These are phyloP conservation scores for Globisporangium radiosum DNA, from an alignment of 352 stramenopile species.

Conservation along the genomic window DNA sequence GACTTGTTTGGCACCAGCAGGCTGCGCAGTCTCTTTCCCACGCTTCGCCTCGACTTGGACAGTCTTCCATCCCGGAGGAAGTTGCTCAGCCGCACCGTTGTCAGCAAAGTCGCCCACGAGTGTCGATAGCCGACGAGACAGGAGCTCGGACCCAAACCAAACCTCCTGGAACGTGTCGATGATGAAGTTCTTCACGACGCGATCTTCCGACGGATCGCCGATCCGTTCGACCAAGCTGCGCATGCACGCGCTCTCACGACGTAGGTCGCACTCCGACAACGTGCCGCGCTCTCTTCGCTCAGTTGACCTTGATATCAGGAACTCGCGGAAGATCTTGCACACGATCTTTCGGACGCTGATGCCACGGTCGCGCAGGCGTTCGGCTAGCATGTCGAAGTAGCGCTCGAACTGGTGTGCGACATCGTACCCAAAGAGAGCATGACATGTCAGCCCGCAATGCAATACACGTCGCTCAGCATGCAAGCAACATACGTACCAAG, in stretches of 20 bases:
- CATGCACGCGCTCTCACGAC: slow-evolving; percentile 60
- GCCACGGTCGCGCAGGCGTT: slow-evolving; percentile 74
- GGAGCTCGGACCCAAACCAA: slow-evolving; percentile 72
- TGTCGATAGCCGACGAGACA: slow-evolving; percentile 29
- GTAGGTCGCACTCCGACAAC: slow-evolving; percentile 27
- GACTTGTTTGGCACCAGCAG: background rate
- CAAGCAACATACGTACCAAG: slow-evolving; percentile 39
- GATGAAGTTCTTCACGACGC: slow-evolving; percentile 78
- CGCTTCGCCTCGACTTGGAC: slow-evolving; percentile 9
- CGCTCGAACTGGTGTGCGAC: slow-evolving; percentile 52
- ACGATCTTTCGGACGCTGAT: slow-evolving; percentile 84
- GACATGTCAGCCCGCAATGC: too few species aligned
- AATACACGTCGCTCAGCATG: too few species aligned
- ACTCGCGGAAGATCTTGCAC: slow-evolving; percentile 70
- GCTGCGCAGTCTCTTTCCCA: background rate
- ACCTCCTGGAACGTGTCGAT: slow-evolving; percentile 83
- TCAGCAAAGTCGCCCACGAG: slow-evolving; percentile 28
- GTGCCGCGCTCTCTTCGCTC: slow-evolving; percentile 5
- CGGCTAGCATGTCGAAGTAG: slow-evolving; percentile 71
- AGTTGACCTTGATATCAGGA: slow-evolving; percentile 20
- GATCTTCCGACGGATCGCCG: slow-evolving; percentile 61
- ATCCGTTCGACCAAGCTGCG: slow-evolving; percentile 70
- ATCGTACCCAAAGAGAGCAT: background rate
- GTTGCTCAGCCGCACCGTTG: slow-evolving; percentile 12
- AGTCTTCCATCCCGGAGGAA: slow-evolving; percentile 50